Conservation (phyloP, 116 monocot genomes). For the Iris pallida region DNA sequence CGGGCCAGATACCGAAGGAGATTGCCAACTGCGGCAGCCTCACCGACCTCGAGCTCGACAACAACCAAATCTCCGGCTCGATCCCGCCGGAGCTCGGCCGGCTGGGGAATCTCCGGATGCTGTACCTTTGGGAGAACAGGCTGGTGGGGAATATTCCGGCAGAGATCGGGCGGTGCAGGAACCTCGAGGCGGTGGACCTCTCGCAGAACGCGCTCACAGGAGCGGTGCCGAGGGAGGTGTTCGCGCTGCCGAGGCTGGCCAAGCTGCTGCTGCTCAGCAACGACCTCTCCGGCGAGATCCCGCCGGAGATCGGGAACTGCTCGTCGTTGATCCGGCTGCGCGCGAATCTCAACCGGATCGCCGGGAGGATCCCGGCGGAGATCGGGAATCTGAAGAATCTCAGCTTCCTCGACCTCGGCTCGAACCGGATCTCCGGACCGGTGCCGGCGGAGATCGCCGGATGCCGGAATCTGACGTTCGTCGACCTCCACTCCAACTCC, state of each 20-base stretch:
- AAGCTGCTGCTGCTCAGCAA: conserved; percentile 76
- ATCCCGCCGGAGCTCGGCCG: conserved; percentile 61
- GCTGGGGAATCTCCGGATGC: conserved; percentile 36
- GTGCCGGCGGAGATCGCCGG: conserved; percentile 53
- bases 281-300: conserved; percentile 59
- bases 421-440: conserved; percentile 46
- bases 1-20: conserved; percentile 63
- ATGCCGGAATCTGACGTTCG: conserved; percentile 73
- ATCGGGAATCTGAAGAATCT: conserved; percentile 60
- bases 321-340: conserved; percentile 61
- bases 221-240: conserved; percentile 46
- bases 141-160: conserved; percentile 58
- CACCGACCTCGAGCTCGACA: conserved; percentile 80
- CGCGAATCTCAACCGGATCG: conserved; percentile 48
- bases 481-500: conserved; percentile 71
- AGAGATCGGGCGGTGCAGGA: conserved; percentile 45
- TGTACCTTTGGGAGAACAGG: conserved; percentile 74
- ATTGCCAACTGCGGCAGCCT: conserved; percentile 53
- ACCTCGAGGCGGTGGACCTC: conserved; percentile 71
- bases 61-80: conserved; percentile 61
- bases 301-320: conserved; percentile 71
- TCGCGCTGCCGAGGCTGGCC: conserved; percentile 38
- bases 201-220: conserved; percentile 78
- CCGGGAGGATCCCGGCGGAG: conserved; percentile 60
- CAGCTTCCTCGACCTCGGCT: conserved; percentile 71